Evolutionary conservation across 306 rosid genomes (phyloP), one percentile per base, ranked within the genome.

Genomic region (Luffa acutangula): DNA sequence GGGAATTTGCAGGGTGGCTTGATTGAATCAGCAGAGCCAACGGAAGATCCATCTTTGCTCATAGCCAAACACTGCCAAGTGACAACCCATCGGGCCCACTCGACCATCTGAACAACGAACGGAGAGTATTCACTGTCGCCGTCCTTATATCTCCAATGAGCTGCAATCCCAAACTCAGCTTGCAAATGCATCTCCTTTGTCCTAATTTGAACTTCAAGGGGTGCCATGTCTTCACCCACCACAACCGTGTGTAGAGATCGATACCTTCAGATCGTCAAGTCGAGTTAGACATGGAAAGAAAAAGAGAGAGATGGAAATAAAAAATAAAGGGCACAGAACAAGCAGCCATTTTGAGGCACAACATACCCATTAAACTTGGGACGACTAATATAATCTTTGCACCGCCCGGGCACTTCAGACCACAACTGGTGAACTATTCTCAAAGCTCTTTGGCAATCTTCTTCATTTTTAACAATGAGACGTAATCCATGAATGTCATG

Each of bases 121-220:
- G 96, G 88, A 31, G 97, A 83, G 80, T 87, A 96, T 85, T 90
- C 89, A 81, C 97, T 84, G 60, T 95, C 96, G 31, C 95, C 97
- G 88, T 95, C 99, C 87, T 95, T 95, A 83, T 95, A 95, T 75
- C 99, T 90, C 99, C 99, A 95, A 83, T 95, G 99, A 73, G 99
- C 99, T 46, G 99, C 99, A 83, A 95, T 88, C 81, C 99, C 99
- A 82, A 87, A 93, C 81, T 95, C 99, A 2, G 99, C 97, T 82
- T 95, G 97, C 86, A 93, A 83, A 85, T 95, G 97, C 99, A 95
- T 95, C 76, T 91, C 94, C 83, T 86, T 91, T 0, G 99, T 95
- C 74, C 99, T 91, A 53, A 95, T 89, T 84, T 95, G 99, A 43
- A 95, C 99, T 86, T 95, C 99, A 53, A 93, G 88, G 20, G 97